Percentiles rank a stretch among this genome's conserved stretches.
phyloP scores from a whole-genome alignment of 1,139 yeast species.

The Hanseniaspora uvarum region DNA sequence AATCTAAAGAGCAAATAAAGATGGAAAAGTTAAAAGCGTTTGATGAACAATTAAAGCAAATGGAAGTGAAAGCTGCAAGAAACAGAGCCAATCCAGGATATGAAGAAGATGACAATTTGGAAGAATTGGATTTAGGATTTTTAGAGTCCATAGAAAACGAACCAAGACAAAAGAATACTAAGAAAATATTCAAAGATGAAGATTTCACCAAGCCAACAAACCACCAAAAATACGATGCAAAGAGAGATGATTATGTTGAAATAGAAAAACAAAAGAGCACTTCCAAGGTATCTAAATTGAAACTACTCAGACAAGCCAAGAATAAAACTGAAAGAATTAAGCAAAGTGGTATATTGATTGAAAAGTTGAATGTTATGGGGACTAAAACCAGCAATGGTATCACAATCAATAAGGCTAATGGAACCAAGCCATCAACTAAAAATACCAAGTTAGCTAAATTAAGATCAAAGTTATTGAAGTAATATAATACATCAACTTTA shows the following conservation, averaged over 20 bases:
- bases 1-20: slow-evolving; percentile 27
- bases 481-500: slow-evolving; percentile 9
- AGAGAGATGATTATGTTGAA: slow-evolving; percentile 20
- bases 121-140: slow-evolving; percentile 29
- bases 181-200: slow-evolving; percentile 20
- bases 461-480: slow-evolving; percentile 21
- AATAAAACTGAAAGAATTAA: slow-evolving; percentile 22
- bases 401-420: background rate
- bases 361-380: background rate
- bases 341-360: slow-evolving; percentile 18
- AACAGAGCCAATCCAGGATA: background rate
- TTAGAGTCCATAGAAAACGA: slow-evolving; percentile 25
- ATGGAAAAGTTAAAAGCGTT: slow-evolving; percentile 24
- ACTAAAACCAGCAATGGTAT: background rate
- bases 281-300: slow-evolving; percentile 28
- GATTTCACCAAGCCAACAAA: slow-evolving; percentile 28
- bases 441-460: slow-evolving; percentile 20
- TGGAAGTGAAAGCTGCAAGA: slow-evolving; percentile 22
- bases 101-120: slow-evolving; percentile 20
- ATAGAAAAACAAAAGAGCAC: slow-evolving; percentile 25
- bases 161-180: slow-evolving; percentile 6
- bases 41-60: slow-evolving; percentile 23
- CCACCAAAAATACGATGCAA: slow-evolving; percentile 20
- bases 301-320: slow-evolving; percentile 33
- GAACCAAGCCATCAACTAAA: slow-evolving; percentile 16